Percentiles rank a stretch among this genome's conserved stretches.
Conservation (phyloP, 2,329 filamentous ascomycete species). For the Ophidiomyces ophidiicola region DNA sequence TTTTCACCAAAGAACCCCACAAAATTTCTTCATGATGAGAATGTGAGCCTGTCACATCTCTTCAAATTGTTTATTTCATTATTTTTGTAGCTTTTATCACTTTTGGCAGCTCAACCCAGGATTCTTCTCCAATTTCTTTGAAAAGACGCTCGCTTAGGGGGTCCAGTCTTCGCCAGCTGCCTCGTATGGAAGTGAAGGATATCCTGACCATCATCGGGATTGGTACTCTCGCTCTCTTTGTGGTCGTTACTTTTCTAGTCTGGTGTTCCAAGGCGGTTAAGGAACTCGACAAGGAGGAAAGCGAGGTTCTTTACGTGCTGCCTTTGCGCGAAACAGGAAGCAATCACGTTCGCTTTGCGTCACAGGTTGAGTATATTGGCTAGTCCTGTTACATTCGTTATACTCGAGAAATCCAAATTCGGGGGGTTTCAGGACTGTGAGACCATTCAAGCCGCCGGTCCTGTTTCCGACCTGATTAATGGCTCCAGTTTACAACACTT, state of each 20-base stretch:
- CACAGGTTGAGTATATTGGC: constrained; percentile 8
- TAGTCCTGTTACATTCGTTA: too few species aligned
- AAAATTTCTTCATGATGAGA: background rate
- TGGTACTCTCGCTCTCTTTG: background rate
- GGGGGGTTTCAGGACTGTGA: constrained; percentile 1
- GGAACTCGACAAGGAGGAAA: background rate
- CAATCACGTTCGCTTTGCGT: constrained; percentile 12
- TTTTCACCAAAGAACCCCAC: background rate
- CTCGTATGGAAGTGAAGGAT: constrained; percentile 7
- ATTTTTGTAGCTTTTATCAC: too few species aligned
- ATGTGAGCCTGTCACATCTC: background rate
- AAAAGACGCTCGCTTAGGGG: background rate
- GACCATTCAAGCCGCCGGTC: background rate
- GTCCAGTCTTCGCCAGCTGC: background rate
- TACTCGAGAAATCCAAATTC: too few species aligned
- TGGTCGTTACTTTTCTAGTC: background rate
- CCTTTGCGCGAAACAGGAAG: background rate
- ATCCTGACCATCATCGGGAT: constrained; percentile 1
- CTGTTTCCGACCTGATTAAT: constrained; percentile 2
- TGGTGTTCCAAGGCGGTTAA: constrained; percentile 6
- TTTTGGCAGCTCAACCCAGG: too few species aligned
- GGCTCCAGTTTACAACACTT: constrained; percentile 13
- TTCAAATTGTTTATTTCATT: too few species aligned
- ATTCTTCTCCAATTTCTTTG: background rate
- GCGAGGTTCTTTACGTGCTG: background rate